These are phyloP conservation scores for Drechslerella dactyloides DNA, from an alignment of 2,329 filamentous ascomycete genomes.

Conservation along the genomic window DNA sequence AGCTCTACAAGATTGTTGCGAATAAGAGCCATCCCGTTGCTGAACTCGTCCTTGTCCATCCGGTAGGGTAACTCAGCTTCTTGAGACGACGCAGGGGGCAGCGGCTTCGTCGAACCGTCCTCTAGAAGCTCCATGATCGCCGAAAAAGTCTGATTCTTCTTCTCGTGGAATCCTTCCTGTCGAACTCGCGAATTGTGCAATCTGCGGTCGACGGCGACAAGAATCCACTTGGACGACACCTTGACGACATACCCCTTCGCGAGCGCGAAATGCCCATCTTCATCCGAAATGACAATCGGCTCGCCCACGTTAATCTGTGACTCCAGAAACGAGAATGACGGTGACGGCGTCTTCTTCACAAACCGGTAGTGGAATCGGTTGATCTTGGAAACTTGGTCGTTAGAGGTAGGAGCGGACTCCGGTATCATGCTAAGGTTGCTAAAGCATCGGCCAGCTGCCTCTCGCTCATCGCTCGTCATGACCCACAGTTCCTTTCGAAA, in stretches of 20 bases:
- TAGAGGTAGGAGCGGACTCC: constrained; percentile 69
- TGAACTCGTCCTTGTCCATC: constrained; percentile 97
- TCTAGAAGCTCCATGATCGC: constrained; percentile 86
- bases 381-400: constrained; percentile 76
- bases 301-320: constrained; percentile 87
- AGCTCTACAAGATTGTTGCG: constrained; percentile 92
- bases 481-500: constrained; percentile 93
- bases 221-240: constrained; percentile 70
- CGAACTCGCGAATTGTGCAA: constrained; percentile 84
- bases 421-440: constrained; percentile 83
- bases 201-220: constrained; percentile 81
- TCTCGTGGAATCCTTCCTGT: constrained; percentile 75
- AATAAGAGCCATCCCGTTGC: constrained; percentile 93
- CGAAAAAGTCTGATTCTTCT: constrained; percentile 80
- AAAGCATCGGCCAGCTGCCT: constrained; percentile 72
- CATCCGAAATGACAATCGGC: constrained; percentile 94
- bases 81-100: constrained; percentile 57
- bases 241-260: constrained; percentile 87
- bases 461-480: constrained; percentile 86
- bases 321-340: constrained; percentile 83
- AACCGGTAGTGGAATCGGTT: constrained; percentile 90
- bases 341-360: constrained; percentile 66
- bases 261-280: constrained; percentile 91
- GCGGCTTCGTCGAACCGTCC: constrained; percentile 59
- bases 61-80: constrained; percentile 71